Conservation (phyloP, 139 green algal species). For the Astrephomene gubernaculifera region DNA sequence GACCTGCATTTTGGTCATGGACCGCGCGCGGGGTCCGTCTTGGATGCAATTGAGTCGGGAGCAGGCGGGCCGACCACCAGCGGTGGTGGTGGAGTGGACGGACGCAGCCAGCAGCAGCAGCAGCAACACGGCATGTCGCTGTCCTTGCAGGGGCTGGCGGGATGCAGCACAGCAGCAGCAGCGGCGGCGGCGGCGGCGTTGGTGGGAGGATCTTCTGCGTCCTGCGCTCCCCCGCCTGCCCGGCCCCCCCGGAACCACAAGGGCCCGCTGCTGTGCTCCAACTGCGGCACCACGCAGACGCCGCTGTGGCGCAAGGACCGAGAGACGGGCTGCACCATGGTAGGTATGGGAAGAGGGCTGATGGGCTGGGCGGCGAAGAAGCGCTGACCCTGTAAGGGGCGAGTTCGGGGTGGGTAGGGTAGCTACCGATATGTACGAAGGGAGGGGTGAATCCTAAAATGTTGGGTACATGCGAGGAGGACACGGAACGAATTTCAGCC, state of each 20-base stretch:
- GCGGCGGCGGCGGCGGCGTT: neutral
- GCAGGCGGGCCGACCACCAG: too few species aligned
- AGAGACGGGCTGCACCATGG: slow-evolving; percentile 50
- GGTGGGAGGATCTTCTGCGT: neutral
- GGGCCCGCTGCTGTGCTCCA: slow-evolving; percentile 43
- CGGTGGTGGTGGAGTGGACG: too few species aligned
- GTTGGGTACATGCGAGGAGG: too few species aligned
- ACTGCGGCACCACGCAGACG: slow-evolving; percentile 51
- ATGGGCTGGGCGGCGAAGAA: too few species aligned
- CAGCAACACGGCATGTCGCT: neutral
- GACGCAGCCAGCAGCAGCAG: neutral
- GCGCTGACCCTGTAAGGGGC: too few species aligned
- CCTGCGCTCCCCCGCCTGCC: neutral
- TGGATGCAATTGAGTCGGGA: too few species aligned
- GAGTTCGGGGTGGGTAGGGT: too few species aligned
- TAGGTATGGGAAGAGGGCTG: neutral
- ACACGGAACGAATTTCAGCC: too few species aligned
- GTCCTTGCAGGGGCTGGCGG: neutral
- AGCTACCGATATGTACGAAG: too few species aligned
- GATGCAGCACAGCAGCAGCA: neutral
- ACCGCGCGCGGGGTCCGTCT: too few species aligned
- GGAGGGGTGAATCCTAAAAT: too few species aligned
- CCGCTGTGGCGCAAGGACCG: slow-evolving; percentile 57
- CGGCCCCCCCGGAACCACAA: slow-evolving; percentile 25
- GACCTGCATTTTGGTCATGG: too few species aligned